These are phyloP conservation scores for Penicillium sumatraense DNA, from an alignment of 2,329 filamentous ascomycete species.

Conservation along the genomic window DNA sequence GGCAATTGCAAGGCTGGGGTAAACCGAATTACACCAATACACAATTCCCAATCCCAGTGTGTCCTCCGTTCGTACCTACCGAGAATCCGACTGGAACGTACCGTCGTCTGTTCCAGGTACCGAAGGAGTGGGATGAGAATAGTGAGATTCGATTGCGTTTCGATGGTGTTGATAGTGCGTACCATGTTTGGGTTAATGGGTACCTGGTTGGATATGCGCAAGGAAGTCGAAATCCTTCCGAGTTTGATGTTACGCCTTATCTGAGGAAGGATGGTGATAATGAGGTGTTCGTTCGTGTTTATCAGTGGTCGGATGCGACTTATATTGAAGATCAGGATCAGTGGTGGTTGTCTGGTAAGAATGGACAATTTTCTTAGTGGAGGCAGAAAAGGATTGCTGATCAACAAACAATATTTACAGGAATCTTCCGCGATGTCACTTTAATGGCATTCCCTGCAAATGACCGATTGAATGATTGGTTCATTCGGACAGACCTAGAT, in stretches of 20 bases:
- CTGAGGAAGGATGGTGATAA: slow-evolving; percentile 48
- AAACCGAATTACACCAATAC: slow-evolving; percentile 71
- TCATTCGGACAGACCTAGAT: slow-evolving; percentile 59
- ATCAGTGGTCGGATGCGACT: slow-evolving; percentile 70
- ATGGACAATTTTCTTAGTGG: background rate
- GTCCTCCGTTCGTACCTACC: slow-evolving; percentile 63
- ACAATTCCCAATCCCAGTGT: slow-evolving; percentile 66
- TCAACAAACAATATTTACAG: slow-evolving; percentile 56
- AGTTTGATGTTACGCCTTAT: slow-evolving; percentile 68
- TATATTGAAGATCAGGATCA: slow-evolving; percentile 73
- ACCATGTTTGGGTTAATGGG: slow-evolving; percentile 71
- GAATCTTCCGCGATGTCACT: slow-evolving; percentile 70
- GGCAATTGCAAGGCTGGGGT: slow-evolving; percentile 71
- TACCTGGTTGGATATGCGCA: slow-evolving; percentile 70
- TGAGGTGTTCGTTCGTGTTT: slow-evolving; percentile 66
- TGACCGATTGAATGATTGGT: background rate
- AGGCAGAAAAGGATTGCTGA: background rate
- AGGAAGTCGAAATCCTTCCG: slow-evolving; percentile 69
- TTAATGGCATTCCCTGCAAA: slow-evolving; percentile 60
- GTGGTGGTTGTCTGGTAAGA: slow-evolving; percentile 48
- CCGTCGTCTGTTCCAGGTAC: slow-evolving; percentile 58
- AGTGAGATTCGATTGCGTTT: slow-evolving; percentile 68
- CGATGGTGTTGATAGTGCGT: slow-evolving; percentile 73
- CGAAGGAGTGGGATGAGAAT: slow-evolving; percentile 60
- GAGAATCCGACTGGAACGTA: slow-evolving; percentile 70